Base-by-base conservation (phyloP, 768 basidiomycete species). In the Clavaria fumosa region DNA sequence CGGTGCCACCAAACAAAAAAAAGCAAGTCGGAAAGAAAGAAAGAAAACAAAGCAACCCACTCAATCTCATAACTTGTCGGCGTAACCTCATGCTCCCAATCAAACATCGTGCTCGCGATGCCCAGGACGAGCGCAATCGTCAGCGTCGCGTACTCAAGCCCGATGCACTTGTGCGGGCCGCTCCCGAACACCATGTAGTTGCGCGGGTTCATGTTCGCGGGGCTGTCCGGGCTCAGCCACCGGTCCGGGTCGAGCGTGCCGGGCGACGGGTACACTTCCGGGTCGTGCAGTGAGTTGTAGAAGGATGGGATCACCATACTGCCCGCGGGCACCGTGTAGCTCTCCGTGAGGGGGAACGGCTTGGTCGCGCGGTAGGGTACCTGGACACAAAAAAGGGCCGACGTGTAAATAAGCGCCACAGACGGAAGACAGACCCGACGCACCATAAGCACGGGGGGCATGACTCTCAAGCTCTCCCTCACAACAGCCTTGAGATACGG, bases 361-460 rank as follows among this genome's bases (percentile, higher is more conserved):
- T 82, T 86, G 35, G 70, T 80, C 11, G 85, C 67, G 51, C 70
- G 73, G 66, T 99, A 99, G n/a, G 95, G 95, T 20, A 99, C 85
- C 85, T 83, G 40, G 17, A 28, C 26, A 9, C 26, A 36, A 43
- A 34, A 47, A 42, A 24, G 34, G 38, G 47, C 43, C 46, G 24
- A 6, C 20, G 39, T 7, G 19, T 35, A 12, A 43, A 38, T 9
- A 28, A 32, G 21, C 26, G 23, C 23, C 31, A 11, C 22, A 6
- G 35, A 26, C 11, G n/a, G n/a, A n/a, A n/a, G n/a, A n/a, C n/a
- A n/a, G n/a, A n/a, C n/a, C n/a, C 20, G 4, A 53, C 61, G 43
- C 44, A 89, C 93, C 93, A 97, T 97, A 21, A 85, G 82, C 21
- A 97, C 95, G 3, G 95, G 91, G 27, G 95, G 93, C 55, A 81